Percentiles rank a stretch among this genome's conserved stretches.
Conservation (phyloP, 2,329 filamentous ascomycete species). For the Balansia obtecta region DNA sequence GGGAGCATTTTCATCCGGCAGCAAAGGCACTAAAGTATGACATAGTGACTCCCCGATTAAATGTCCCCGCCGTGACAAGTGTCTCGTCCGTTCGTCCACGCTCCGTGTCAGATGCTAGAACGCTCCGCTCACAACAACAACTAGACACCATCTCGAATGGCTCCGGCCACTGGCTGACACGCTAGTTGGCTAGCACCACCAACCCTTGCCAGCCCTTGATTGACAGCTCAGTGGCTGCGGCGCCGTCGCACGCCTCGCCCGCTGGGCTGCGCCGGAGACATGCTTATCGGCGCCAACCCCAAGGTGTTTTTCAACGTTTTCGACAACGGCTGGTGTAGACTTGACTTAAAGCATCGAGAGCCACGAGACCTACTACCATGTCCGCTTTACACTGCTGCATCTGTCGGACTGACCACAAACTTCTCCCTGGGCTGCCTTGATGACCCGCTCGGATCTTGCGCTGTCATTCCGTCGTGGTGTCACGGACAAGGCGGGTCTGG, state of each 20-base stretch:
- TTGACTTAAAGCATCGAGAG: neutral
- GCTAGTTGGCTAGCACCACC: neutral
- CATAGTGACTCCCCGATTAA: too few species aligned
- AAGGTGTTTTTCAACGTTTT: neutral
- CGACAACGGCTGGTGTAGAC: slow-evolving; percentile 3
- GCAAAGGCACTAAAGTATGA: too few species aligned
- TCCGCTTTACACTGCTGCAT: too few species aligned
- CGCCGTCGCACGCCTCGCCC: slow-evolving; percentile 9
- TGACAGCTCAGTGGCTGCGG: slow-evolving; percentile 8
- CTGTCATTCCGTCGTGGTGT: neutral
- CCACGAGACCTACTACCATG: neutral
- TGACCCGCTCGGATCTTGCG: neutral
- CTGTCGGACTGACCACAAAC: neutral
- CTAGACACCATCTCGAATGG: neutral
- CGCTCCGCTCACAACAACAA: neutral
- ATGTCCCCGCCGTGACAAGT: neutral
- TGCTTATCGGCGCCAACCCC: neutral
- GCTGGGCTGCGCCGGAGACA: slow-evolving; percentile 7
- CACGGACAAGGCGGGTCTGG: neutral
- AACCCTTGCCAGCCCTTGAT: neutral
- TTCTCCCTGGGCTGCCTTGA: neutral
- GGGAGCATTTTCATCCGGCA: too few species aligned
- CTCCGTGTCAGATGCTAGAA: neutral
- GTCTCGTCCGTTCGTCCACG: neutral
- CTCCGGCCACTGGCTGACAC: neutral